These are phyloP conservation scores for Kodamaea plutei DNA, from an alignment of 1,139 yeast species.

Conservation along the genomic window DNA sequence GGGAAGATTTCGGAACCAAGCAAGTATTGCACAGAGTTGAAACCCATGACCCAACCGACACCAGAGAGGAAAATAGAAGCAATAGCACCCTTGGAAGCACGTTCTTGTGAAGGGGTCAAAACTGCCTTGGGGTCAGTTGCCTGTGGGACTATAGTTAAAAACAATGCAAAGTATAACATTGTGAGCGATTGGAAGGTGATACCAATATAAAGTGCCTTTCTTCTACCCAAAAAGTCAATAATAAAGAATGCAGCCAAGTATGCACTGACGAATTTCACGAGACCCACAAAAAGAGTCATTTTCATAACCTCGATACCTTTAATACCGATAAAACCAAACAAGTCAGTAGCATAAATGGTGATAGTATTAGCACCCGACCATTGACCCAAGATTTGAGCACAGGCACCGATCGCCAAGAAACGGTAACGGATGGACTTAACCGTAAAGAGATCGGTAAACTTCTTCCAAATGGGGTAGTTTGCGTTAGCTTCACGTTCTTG, in stretches of 20 bases:
- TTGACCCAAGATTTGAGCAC: constrained; percentile 52
- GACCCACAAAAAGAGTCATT: constrained; percentile 47
- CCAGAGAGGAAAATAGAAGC: constrained; percentile 22
- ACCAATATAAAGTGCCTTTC: constrained; percentile 31
- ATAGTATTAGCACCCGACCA: constrained; percentile 61
- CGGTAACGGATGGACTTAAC: constrained; percentile 40
- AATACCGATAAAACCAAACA: constrained; percentile 50
- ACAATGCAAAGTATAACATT: constrained; percentile 19
- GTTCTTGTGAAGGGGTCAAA: constrained; percentile 13
- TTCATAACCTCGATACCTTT: constrained; percentile 30
- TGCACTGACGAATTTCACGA: constrained; percentile 42
- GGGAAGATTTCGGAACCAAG: constrained; percentile 23
- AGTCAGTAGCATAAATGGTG: constrained; percentile 42
- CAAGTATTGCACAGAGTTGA: constrained; percentile 21
- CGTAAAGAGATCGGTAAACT: constrained; percentile 30
- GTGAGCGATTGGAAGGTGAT: constrained; percentile 15
- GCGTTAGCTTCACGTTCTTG: constrained; percentile 35
- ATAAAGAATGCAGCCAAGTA: constrained; percentile 39
- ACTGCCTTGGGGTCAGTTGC: constrained; percentile 12
- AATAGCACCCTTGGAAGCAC: constrained; percentile 18
- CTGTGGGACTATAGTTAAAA: constrained; percentile 19
- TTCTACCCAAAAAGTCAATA: constrained; percentile 46
- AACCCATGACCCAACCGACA: constrained; percentile 24
- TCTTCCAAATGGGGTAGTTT: constrained; percentile 12
- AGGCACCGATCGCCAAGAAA: constrained; percentile 39